A percentile compares a stretch with the other conserved stretches of the same genome.
Conservation (phyloP, 2,329 filamentous ascomycete genomes). For the Exserohilum rostratum region DNA sequence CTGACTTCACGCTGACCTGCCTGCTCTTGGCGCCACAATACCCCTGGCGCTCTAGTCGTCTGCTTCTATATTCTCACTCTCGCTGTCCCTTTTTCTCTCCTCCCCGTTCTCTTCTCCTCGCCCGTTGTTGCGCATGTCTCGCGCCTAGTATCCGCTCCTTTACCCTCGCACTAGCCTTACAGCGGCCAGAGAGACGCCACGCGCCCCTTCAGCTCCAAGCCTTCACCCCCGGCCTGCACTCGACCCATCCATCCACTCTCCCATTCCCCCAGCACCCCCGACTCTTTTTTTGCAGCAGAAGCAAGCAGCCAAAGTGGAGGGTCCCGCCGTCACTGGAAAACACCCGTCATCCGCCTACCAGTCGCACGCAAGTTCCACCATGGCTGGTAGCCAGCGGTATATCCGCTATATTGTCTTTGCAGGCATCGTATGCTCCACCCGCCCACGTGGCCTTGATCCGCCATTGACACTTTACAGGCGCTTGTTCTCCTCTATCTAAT, state of each 20-base stretch:
- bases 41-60: slow-evolving; percentile 1
- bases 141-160: slow-evolving; percentile 18
- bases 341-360: slow-evolving; percentile 24
- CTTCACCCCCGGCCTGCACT: not conserved
- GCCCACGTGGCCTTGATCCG: not conserved
- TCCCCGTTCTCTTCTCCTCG: not conserved
- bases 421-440: slow-evolving; percentile 68
- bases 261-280: not conserved
- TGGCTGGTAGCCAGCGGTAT: slow-evolving; percentile 75
- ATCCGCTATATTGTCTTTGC: slow-evolving; percentile 77
- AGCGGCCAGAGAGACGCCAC: slow-evolving; percentile 1
- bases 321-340: slow-evolving; percentile 27
- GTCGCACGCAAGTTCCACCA: slow-evolving; percentile 60
- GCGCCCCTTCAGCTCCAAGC: not conserved
- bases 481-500: slow-evolving; percentile 83
- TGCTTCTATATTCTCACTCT: slow-evolving; percentile 2
- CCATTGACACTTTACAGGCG: slow-evolving; percentile 50
- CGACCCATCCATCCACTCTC: not conserved
- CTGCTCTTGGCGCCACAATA: not conserved
- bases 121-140: slow-evolving; percentile 13
- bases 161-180: not conserved
- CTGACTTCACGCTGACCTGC: too few species aligned
- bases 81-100: not conserved
- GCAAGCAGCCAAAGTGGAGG: slow-evolving; percentile 35
- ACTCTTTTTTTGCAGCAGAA: slow-evolving; percentile 15